Evolutionary conservation across 1,284 basidiomycete species (phyloP), one percentile per base, ranked within the genome.

Genomic region (Apiotrichum laibachii): DNA sequence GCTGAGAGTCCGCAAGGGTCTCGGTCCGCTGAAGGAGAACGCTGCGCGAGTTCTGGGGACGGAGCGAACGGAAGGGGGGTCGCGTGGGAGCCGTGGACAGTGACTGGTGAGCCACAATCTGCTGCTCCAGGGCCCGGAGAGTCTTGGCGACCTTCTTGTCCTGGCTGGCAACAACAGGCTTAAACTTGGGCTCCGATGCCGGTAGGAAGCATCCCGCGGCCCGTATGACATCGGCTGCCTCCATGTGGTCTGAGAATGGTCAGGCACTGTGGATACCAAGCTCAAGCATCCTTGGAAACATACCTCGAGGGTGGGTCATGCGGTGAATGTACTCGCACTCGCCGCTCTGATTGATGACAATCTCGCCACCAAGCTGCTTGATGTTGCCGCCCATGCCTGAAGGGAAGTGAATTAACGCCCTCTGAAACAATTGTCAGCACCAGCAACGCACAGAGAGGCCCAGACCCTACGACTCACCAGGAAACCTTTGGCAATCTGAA

Each of bases 351-450:
- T 61, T 60, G 12, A 76, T 60, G 31, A 76, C 64, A 56, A 75
- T 75, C 54, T 76, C 76, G n/a, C 77, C 77, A 16, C 76, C 77
- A 1, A 76, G 66, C 46, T 78, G 77, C 10, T 64, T 67, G 13
- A 75, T 56, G 33, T 67, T 72, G 5, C 75, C 74, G 0, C 72
- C 72, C 57, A 69, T 65, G 33, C 68, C 67, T 0, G 74, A 46
- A 1, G 73, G 73, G 67, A 78, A 64, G 26, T 65, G 62, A 63
- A 73, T 67, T 31, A 74, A 60, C 0, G 65, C 70, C 45, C 72
- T 75, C 73, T 76, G 9, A 8, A 44, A n/a, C 8, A 22, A 31
- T 31, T 21, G 22, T 46, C 15, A 33, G 45, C 11, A 26, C 10
- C 9, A 19, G 43, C n/a, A 5, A 18, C 18, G 40, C 8, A 15